These are phyloP conservation scores for Cryptosporidium viatorum DNA, from an alignment of 169 alveolate species.

Conservation along the genomic window DNA sequence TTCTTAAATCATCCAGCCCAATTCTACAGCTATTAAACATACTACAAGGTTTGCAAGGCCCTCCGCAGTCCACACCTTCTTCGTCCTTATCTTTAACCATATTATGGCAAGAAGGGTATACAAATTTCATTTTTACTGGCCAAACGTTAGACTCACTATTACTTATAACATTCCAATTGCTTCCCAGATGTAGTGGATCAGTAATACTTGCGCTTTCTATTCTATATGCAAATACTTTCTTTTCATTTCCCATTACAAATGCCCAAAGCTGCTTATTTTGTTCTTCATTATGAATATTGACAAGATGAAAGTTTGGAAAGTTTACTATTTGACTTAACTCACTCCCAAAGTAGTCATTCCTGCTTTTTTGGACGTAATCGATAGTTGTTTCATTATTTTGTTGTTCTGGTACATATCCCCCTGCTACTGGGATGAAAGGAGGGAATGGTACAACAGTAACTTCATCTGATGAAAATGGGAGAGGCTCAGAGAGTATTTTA, in stretches of 20 bases:
- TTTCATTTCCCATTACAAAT: slow-evolving; percentile 43
- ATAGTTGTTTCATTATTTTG: slow-evolving; percentile 12
- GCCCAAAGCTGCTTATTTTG: slow-evolving; percentile 65
- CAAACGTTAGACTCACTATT: slow-evolving; percentile 2
- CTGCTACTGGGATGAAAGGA: slow-evolving; percentile 64
- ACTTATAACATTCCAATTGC: slow-evolving; percentile 24
- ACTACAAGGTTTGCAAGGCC: slow-evolving; percentile 81
- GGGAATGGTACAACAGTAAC: slow-evolving; percentile 68
- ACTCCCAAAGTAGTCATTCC: slow-evolving; percentile 43
- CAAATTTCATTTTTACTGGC: slow-evolving; percentile 36
- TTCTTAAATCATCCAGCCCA: slow-evolving; percentile 15
- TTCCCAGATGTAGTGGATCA: slow-evolving; percentile 64
- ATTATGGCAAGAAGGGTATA: slow-evolving; percentile 80
- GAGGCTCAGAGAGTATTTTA: slow-evolving; percentile 24
- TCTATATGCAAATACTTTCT: slow-evolving; percentile 57
- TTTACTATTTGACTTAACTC: slow-evolving; percentile 13
- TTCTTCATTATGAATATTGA: not conserved
- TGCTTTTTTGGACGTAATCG: slow-evolving; percentile 58
- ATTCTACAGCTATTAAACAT: slow-evolving; percentile 40
- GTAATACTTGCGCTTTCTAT: slow-evolving; percentile 12
- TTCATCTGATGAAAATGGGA: slow-evolving; percentile 62
- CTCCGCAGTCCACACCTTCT: slow-evolving; percentile 84
- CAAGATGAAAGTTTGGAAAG: slow-evolving; percentile 26
- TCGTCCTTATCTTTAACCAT: slow-evolving; percentile 82
- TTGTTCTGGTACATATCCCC: slow-evolving; percentile 36